Evolutionary conservation across 441 rosid species (phyloP).

Genomic region (Breynia disticha): DNA sequence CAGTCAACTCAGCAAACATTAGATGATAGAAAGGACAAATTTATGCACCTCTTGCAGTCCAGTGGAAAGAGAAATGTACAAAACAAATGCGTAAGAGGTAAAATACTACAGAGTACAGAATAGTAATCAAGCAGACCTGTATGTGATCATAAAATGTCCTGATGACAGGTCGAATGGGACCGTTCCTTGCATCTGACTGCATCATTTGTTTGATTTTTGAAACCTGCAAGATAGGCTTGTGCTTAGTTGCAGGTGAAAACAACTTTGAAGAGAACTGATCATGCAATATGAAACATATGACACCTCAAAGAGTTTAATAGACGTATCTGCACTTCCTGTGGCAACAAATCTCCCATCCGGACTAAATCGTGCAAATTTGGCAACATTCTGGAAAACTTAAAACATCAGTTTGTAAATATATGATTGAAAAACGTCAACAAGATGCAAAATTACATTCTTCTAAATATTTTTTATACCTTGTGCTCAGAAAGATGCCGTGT

Average conservation of each 20-base stretch:
- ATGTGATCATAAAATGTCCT: conserved; percentile 84
- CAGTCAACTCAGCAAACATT: conserved; percentile 16
- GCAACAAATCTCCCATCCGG: conserved; percentile 77
- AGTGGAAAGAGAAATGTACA: not conserved
- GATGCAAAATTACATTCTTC: not conserved
- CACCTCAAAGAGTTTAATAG: conserved; percentile 86
- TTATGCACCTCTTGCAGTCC: not conserved
- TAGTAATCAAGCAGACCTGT: conserved; percentile 28
- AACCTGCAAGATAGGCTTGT: conserved; percentile 32
- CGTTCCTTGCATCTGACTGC: conserved; percentile 53
- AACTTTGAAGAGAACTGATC: conserved; percentile 6
- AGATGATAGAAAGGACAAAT: conserved; percentile 7
- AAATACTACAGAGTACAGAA: not conserved
- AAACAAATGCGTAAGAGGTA: not conserved
- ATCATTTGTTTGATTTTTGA: conserved; percentile 81
- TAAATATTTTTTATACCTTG: conserved; percentile 36
- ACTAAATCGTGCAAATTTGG: conserved; percentile 86
- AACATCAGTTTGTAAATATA: conserved; percentile 20
- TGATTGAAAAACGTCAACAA: conserved; percentile 1
- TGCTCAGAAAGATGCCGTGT: conserved; percentile 64
- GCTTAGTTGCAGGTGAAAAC: not conserved
- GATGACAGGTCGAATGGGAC: conserved; percentile 59
- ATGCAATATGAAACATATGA: not conserved
- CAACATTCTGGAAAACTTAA: conserved; percentile 48
- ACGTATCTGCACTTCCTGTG: conserved; percentile 85